Conservation (phyloP, 2,329 filamentous ascomycete genomes). For the Reticulascus tulasneorum region DNA sequence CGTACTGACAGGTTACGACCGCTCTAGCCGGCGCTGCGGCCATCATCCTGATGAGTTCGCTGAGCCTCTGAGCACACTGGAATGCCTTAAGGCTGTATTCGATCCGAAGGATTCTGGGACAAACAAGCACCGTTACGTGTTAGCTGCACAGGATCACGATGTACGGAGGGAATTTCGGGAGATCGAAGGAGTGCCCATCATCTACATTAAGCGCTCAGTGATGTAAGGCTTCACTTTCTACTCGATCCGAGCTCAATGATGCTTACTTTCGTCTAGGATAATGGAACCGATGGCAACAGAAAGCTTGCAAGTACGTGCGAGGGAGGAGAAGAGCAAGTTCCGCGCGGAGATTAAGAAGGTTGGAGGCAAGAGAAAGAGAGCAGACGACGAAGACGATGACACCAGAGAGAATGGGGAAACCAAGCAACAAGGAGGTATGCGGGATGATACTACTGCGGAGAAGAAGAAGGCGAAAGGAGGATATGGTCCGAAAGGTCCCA, state of each 20-base stretch:
- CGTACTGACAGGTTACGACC: no score
- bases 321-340: conserved; percentile 72
- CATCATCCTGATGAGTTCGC: conserved; percentile 71
- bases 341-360: conserved; percentile 60
- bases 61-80: conserved; percentile 63
- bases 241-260: no score
- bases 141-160: conserved; percentile 67
- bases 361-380: conserved; percentile 49
- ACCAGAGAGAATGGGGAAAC: conserved; percentile 20
- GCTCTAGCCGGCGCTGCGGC: conserved; percentile 72
- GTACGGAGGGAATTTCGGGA: conserved; percentile 60
- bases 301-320: conserved; percentile 58
- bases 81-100: conserved; percentile 71
- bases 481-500: conserved; percentile 64
- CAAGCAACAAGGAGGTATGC: no score
- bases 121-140: conserved; percentile 77
- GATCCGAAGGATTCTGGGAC: conserved; percentile 68
- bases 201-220: conserved; percentile 76
- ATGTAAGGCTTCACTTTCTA: no score
- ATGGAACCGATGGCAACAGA: conserved; percentile 68
- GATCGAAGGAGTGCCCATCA: conserved; percentile 69
- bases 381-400: conserved; percentile 34
- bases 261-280: no score
- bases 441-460: conserved; percentile 16
- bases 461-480: conserved; percentile 54